phyloP scores from a whole-genome alignment of 2,329 filamentous ascomycete genomes.

The Cryphonectria nitschkei region DNA sequence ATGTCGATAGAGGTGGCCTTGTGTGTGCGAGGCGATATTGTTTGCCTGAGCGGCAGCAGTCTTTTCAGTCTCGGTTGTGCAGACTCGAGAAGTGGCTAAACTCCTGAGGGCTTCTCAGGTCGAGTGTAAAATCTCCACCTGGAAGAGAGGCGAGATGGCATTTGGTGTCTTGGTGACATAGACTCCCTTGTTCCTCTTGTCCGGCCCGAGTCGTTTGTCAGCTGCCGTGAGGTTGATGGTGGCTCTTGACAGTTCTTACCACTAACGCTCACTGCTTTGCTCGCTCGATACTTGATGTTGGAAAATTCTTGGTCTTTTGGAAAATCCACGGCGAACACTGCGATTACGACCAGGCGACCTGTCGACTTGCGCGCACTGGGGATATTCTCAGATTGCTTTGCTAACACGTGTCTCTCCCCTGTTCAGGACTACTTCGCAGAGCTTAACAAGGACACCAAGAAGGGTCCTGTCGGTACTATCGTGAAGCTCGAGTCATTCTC shows the following conservation, averaged over 20 bases:
- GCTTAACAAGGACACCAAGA: conserved; percentile 31
- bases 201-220: conserved; percentile 30
- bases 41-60: conserved; percentile 4
- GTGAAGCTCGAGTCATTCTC: conserved; percentile 90
- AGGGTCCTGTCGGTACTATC: conserved; percentile 82
- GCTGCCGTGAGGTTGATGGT: conserved; percentile 31
- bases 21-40: conserved; percentile 10
- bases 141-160: conserved; percentile 1
- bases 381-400: conserved; percentile 57
- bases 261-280: conserved; percentile 43
- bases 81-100: not conserved
- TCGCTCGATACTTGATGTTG: conserved; percentile 35
- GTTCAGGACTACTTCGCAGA: conserved; percentile 85
- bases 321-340: conserved; percentile 18
- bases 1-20: conserved; percentile 8
- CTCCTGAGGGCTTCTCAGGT: not conserved
- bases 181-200: conserved; percentile 29
- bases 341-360: conserved; percentile 21
- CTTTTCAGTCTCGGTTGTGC: not conserved
- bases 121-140: conserved; percentile 10
- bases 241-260: conserved; percentile 19
- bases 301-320: conserved; percentile 22
- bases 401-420: conserved; percentile 66
- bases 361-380: conserved; percentile 36
- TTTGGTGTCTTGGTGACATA: conserved; percentile 22